Base-by-base conservation (phyloP, 345 rosid genomes). In the Euphorbia lathyris region DNA sequence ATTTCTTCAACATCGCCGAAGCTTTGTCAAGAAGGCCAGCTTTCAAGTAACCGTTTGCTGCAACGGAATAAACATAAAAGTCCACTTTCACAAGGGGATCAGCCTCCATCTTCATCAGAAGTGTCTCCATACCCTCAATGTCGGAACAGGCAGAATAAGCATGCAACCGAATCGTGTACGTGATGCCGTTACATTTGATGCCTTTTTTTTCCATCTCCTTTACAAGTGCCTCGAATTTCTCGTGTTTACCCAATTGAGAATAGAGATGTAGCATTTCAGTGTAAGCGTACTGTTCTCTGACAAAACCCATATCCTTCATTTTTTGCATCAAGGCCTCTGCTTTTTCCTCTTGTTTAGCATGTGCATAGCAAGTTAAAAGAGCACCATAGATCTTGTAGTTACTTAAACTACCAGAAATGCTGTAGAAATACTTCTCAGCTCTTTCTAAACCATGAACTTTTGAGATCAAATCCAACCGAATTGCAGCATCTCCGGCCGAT, bases 21-120 rank as follows among this genome's bases (percentile, higher is more conserved):
- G 80, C 73, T 63, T 48, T 72, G 0, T 76, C 80, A 9, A 40
- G 57, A 23, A 43, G 26, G 27, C 78, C 83, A 50, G 45, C 64
- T 25, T 73, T 80, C 57, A 66, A 59, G 43, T 76, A 76, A 9
- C 78, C 83, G 47, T 9, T 67, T 29, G 80, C 80, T 29, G 75
- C 75, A 8, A 58, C 12, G 34, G 78, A 29, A 67, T 73, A 76
- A 5, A 42, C 5, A 12, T 62, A 0, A 45, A 45, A 17, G 58
- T 48, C 80, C 83, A 76, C 29, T 38, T 42, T 45, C 55, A 12
- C 27, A 43, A 17, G 16, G 5, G 66, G 61, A 68, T 65, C 22
- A 30, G 53, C 38, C 47, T 69, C 73, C 11, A 55, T 42, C 66
- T 48, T 12, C 40, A 58, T 42, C 26, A 80, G 63, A 50, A 70